Conservation (phyloP, 441 rosid species). For the Euphorbia celastroides region DNA sequence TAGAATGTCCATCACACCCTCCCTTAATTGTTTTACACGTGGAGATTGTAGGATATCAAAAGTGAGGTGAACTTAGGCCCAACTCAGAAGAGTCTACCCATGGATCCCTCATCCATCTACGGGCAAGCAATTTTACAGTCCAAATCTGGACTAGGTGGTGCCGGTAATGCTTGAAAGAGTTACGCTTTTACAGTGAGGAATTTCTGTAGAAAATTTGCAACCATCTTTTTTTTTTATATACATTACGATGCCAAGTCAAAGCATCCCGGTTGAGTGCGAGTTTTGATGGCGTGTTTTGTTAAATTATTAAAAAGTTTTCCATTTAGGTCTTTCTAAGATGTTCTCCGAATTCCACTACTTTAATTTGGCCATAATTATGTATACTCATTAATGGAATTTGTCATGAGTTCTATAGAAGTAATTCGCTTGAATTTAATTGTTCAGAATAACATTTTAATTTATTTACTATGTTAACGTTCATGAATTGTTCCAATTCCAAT, state of each 20-base stretch:
- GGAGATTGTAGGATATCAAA: slow-evolving; percentile 51
- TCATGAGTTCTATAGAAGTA: neutral
- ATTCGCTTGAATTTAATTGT: neutral
- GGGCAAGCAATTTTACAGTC: slow-evolving; percentile 57
- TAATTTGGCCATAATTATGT: neutral
- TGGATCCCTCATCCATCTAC: slow-evolving; percentile 54
- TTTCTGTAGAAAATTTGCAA: neutral
- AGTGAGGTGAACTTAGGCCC: slow-evolving; percentile 43
- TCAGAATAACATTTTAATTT: neutral
- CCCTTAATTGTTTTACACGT: slow-evolving; percentile 20
- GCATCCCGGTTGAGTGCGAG: neutral
- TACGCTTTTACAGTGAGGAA: neutral
- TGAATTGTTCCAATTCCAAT: neutral
- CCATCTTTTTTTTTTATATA: neutral
- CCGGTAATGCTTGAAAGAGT: slow-evolving; percentile 33
- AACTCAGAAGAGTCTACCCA: slow-evolving; percentile 39
- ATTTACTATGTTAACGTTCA: neutral
- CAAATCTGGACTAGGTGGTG: slow-evolving; percentile 46
- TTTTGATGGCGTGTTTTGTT: neutral
- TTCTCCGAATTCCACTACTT: neutral
- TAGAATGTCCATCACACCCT: neutral
- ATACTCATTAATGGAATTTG: neutral
- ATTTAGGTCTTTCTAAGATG: neutral
- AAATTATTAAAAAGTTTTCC: neutral
- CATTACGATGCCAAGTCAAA: neutral